These are phyloP conservation scores for Cyberlindnera misumaiensis DNA, from an alignment of 805 yeast genomes.

Conservation along the genomic window DNA sequence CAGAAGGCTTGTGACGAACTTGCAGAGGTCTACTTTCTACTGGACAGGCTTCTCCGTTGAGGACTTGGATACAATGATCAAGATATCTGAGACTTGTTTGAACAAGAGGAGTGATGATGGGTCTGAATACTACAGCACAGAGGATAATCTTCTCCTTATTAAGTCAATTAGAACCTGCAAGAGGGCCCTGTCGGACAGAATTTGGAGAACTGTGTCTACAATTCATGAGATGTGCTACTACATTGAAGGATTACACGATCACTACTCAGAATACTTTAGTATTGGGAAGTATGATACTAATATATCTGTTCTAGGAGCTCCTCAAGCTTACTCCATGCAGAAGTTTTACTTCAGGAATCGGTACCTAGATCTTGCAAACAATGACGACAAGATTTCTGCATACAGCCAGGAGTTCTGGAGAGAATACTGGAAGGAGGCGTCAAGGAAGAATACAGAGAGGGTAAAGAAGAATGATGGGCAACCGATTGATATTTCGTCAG, in stretches of 20 bases:
- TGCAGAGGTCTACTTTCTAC: slow-evolving; percentile 62
- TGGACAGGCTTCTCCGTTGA: slow-evolving; percentile 67
- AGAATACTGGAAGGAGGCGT: slow-evolving; percentile 41
- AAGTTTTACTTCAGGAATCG: slow-evolving; percentile 48
- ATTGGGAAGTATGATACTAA: slow-evolving; percentile 30
- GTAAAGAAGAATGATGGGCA: slow-evolving; percentile 32
- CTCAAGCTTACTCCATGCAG: slow-evolving; percentile 47
- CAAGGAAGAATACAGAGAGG: slow-evolving; percentile 30
- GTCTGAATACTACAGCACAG: slow-evolving; percentile 23
- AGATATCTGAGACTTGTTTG: slow-evolving; percentile 40
- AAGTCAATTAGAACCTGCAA: slow-evolving; percentile 39
- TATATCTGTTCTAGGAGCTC: slow-evolving; percentile 49
- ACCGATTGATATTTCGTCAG: slow-evolving; percentile 24
- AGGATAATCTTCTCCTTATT: slow-evolving; percentile 37
- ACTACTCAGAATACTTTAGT: slow-evolving; percentile 35
- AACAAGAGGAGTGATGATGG: slow-evolving; percentile 29
- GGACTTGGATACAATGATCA: slow-evolving; percentile 48
- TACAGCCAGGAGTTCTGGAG: slow-evolving; percentile 44
- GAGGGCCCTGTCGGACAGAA: slow-evolving; percentile 41
- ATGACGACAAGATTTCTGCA: slow-evolving; percentile 27
- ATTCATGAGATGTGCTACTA: slow-evolving; percentile 63
- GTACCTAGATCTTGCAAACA: slow-evolving; percentile 28
- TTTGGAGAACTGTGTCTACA: slow-evolving; percentile 53
- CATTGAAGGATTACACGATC: slow-evolving; percentile 37
- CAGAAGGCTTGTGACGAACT: slow-evolving; percentile 49